phyloP scores from a whole-genome alignment of 257 asterid species.

The Striga asiatica region DNA sequence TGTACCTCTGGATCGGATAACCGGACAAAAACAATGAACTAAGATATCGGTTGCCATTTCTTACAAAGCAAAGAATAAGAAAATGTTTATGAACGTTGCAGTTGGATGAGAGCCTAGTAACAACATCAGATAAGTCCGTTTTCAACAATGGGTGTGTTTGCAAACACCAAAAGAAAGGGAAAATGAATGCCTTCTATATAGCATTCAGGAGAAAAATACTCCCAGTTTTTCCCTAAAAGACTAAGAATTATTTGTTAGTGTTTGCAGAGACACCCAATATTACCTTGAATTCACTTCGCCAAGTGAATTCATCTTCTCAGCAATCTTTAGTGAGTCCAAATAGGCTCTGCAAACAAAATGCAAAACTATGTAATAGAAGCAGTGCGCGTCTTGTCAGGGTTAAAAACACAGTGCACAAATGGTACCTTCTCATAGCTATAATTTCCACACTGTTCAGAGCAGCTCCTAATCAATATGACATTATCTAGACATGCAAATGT shows the following conservation, averaged over 20 bases:
- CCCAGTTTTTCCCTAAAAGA: no score
- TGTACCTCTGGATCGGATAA: not conserved
- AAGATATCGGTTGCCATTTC: not conserved
- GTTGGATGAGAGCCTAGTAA: not conserved
- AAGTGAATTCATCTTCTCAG: constrained; percentile 52
- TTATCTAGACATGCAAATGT: not conserved
- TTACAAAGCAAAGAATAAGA: not conserved
- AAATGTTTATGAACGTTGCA: not conserved
- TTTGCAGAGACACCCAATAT: not conserved
- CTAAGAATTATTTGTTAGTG: no score
- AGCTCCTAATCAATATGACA: not conserved
- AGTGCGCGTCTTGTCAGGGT: constrained; percentile 11
- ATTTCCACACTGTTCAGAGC: not conserved
- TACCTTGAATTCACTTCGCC: not conserved
- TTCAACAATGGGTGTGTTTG: no score
- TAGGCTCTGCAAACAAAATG: constrained; percentile 44
- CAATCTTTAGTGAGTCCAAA: constrained; percentile 46
- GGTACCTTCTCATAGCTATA: not conserved
- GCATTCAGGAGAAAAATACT: no score
- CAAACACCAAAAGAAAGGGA: no score
- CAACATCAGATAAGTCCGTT: not conserved
- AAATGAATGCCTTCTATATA: no score
- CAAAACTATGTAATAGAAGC: constrained; percentile 26
- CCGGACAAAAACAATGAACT: not conserved
- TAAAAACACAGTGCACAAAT: constrained; percentile 10